phyloP scores from a whole-genome alignment of 306 rosid genomes.

The Hippophae tibetana region DNA sequence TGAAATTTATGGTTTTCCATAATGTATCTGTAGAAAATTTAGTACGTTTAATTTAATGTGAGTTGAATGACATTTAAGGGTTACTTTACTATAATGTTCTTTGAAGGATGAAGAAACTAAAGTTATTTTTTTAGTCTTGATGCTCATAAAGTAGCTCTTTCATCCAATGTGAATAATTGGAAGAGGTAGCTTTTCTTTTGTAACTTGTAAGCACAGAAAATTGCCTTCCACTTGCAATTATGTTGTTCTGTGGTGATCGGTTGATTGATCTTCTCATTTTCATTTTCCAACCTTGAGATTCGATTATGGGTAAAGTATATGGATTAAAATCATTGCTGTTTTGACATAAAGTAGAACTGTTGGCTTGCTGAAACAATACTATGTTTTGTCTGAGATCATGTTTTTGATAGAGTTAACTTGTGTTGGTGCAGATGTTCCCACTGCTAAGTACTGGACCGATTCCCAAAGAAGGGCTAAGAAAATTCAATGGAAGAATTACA shows the following conservation, averaged over 20 bases:
- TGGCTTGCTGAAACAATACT: constrained; percentile 1
- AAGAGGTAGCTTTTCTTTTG: background rate
- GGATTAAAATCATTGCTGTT: background rate
- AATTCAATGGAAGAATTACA: constrained; percentile 42
- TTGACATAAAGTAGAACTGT: background rate
- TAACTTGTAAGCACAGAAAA: background rate
- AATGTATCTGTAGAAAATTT: too few relatives aligned
- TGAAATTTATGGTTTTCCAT: background rate
- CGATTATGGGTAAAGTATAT: background rate
- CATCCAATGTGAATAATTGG: background rate
- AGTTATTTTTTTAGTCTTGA: background rate
- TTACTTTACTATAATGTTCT: background rate
- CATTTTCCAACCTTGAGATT: constrained; percentile 11
- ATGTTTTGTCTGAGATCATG: constrained; percentile 12
- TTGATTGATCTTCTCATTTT: constrained; percentile 6
- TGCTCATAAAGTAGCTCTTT: constrained; percentile 1
- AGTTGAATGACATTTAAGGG: background rate
- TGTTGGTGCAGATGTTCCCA: constrained; percentile 8
- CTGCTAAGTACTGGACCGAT: constrained; percentile 8
- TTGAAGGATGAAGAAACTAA: background rate
- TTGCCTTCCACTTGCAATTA: background rate
- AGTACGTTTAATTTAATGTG: too few relatives aligned
- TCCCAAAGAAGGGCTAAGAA: constrained; percentile 12
- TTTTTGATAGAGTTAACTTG: constrained; percentile 13
- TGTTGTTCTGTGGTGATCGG: background rate